These are phyloP conservation scores for Letharia columbiana DNA, from an alignment of 495 filamentous ascomycete species.

Conservation along the genomic window DNA sequence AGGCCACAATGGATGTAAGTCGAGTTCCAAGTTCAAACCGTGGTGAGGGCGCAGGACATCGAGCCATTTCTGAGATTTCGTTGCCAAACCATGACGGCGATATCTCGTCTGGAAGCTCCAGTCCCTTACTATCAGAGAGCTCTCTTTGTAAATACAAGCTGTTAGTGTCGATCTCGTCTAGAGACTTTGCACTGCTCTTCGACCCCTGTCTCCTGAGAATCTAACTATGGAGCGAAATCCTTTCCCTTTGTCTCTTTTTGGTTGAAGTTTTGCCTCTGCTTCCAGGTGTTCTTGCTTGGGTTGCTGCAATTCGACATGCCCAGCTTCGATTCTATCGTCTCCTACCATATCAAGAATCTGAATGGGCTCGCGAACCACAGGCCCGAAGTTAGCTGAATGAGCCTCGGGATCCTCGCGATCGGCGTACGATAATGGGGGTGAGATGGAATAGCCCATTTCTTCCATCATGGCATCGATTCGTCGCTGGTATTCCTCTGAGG, in stretches of 20 bases:
- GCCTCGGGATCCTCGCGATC: background rate
- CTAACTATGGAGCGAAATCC: too few species aligned
- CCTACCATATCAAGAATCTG: background rate
- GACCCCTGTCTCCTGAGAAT: too few species aligned
- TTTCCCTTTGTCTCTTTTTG: too few species aligned
- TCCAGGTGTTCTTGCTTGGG: too few species aligned
- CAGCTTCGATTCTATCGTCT: background rate
- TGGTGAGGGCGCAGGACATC: background rate
- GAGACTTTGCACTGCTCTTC: too few species aligned
- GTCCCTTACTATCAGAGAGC: background rate
- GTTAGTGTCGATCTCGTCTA: constrained; percentile 1
- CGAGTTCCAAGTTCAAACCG: background rate
- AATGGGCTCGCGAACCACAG: background rate
- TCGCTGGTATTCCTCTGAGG: constrained; percentile 15
- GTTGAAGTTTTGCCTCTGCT: too few species aligned
- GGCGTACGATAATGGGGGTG: background rate
- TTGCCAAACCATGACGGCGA: background rate
- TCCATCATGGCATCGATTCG: constrained; percentile 20
- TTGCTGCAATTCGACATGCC: too few species aligned
- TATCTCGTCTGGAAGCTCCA: background rate
- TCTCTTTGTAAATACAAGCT: background rate
- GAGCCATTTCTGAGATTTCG: background rate
- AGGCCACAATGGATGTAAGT: background rate
- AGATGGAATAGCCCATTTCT: constrained; percentile 21
- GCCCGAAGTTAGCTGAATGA: background rate